A percentile compares a stretch with the other conserved stretches of the same genome.
Conservation (phyloP, 1,284 basidiomycete species). For the Phylloboletellus chloephorus region DNA sequence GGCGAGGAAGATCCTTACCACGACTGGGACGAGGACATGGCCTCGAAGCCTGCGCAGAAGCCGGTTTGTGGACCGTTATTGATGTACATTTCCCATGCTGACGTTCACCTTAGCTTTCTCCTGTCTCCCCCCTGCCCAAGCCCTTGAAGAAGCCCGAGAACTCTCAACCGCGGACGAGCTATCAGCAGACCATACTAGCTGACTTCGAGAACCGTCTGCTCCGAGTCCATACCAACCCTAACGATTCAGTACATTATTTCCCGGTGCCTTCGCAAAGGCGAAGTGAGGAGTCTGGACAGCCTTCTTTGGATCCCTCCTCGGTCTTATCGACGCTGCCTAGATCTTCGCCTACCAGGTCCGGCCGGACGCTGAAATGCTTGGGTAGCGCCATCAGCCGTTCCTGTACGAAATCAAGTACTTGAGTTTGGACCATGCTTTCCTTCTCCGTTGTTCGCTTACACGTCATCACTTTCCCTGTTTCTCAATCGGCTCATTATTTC, state of each 20-base stretch:
- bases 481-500: not conserved
- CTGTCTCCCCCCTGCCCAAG: slow-evolving; percentile 28
- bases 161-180: slow-evolving; percentile 20
- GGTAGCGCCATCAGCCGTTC: slow-evolving; percentile 21
- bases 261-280: slow-evolving; percentile 31
- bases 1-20: slow-evolving; percentile 34
- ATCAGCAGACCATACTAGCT: slow-evolving; percentile 30
- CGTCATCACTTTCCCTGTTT: not conserved
- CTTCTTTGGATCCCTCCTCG: slow-evolving; percentile 28
- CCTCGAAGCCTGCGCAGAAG: slow-evolving; percentile 16
- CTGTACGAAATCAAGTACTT: slow-evolving; percentile 24
- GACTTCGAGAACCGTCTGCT: slow-evolving; percentile 29
- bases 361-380: slow-evolving; percentile 19
- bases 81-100: slow-evolving; percentile 4
- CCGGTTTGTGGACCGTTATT: slow-evolving; percentile 17
- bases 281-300: slow-evolving; percentile 27
- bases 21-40: slow-evolving; percentile 33
- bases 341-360: slow-evolving; percentile 21
- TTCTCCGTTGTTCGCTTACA: slow-evolving; percentile 1
- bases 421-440: slow-evolving; percentile 7
- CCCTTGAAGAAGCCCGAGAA: slow-evolving; percentile 19
- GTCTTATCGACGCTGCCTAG: slow-evolving; percentile 22
- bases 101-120: slow-evolving; percentile 21
- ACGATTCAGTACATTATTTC: slow-evolving; percentile 32
- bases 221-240: slow-evolving; percentile 22